Evolutionary conservation across 1,284 basidiomycete genomes (phyloP), one percentile per base, ranked within the genome.

Genomic region (Leccinum pachyderme): DNA sequence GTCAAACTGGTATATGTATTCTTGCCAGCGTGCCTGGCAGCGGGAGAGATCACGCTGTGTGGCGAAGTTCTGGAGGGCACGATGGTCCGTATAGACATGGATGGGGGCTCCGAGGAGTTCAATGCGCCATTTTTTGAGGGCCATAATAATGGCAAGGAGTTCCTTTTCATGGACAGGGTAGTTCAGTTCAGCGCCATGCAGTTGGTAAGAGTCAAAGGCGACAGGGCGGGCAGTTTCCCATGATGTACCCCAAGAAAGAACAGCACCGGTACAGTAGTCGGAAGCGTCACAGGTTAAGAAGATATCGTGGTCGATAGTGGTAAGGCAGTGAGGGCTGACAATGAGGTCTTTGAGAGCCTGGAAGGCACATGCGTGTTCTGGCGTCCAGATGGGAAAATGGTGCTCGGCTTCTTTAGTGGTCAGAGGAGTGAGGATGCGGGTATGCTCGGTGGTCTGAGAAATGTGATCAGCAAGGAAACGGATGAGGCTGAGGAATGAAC

Each of bases 321-420:
- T 50, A 0, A 54, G 43, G 15, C 53, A 54, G 0, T 7, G 1
- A 0, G 32, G 43, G 27, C 0, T 71, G 73, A 11, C 71, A 58
- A 57, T 67, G 70, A 78, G 55, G 0, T 11, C 0, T 50, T 80
- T 79, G 39, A 81, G 75, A 0, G 58, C 58, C 0, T 76, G 58
- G 47, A 81, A 80, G 0, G 75, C 75, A 0, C 0, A 0, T 11
- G 63, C 28, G 70, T 72, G 3, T 0, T 35, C 13, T 1, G 5
- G 51, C 55, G 70, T 71, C 0, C 79, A 69, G 0, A 47, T 18
- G 0, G 73, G 75, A 0, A 80, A 64, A 54, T 0, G 6, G 2
- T 4, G 1, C 0, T 49, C 39, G 0, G 22, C 41, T 0, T n/a
- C 48, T 5, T 49, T 54, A 2, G 27, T 15, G 4, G 43, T 45